A percentile compares a stretch with the other conserved stretches of the same genome.
phyloP scores from a whole-genome alignment of 2,329 filamentous ascomycete genomes.

The Passalora sequoiae region DNA sequence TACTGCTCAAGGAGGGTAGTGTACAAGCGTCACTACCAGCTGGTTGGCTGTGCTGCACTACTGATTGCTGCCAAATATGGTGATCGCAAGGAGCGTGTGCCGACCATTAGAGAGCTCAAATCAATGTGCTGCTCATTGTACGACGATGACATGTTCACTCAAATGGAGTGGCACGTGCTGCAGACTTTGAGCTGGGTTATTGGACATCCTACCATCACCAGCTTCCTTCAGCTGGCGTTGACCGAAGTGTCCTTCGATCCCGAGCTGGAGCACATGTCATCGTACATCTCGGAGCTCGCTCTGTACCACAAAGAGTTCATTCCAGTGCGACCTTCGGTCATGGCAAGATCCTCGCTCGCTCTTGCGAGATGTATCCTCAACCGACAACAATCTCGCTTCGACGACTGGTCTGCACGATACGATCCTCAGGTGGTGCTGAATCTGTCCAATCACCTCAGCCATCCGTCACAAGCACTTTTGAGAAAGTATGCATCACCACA shows the following conservation, averaged over 20 bases:
- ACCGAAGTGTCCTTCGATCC: constrained; percentile 69
- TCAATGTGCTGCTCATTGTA: constrained; percentile 99
- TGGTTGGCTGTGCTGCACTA: constrained; percentile 91
- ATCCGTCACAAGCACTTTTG: constrained; percentile 61
- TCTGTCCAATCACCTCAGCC: constrained; percentile 60
- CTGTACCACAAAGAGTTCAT: constrained; percentile 97
- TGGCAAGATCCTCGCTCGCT: constrained; percentile 81
- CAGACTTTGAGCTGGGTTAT: constrained; percentile 96
- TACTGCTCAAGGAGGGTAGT: constrained; percentile 98
- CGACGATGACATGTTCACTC: constrained; percentile 98
- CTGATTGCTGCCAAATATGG: constrained; percentile 98
- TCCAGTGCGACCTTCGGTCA: constrained; percentile 80
- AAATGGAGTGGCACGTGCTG: constrained; percentile 99
- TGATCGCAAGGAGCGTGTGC: constrained; percentile 97
- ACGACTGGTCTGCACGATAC: constrained; percentile 69
- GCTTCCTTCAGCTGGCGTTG: constrained; percentile 82
- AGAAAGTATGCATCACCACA: constrained; percentile 65
- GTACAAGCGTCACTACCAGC: constrained; percentile 98
- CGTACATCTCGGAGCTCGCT: constrained; percentile 91
- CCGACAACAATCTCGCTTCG: constrained; percentile 64
- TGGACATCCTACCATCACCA: constrained; percentile 91
- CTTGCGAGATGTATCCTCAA: constrained; percentile 81
- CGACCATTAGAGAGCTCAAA: constrained; percentile 92
- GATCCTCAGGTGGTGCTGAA: constrained; percentile 63
- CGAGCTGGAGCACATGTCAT: constrained; percentile 89